phyloP scores from a whole-genome alignment of 495 filamentous ascomycete genomes.

The Lepidopterella palustris region DNA sequence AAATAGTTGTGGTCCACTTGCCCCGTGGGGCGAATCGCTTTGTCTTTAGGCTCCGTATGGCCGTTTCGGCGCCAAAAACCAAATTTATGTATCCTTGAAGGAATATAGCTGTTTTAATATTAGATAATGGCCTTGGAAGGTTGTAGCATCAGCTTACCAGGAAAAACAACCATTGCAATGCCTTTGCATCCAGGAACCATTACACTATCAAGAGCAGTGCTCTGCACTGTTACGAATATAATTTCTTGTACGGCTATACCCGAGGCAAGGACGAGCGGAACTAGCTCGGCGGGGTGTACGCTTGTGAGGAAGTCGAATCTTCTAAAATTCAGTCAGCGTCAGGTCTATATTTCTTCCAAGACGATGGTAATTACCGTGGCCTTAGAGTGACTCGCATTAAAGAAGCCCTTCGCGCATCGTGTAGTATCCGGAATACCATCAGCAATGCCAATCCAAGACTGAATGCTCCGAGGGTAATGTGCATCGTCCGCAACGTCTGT shows the following conservation, averaged over 20 bases:
- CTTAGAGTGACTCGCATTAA: constrained; percentile 12
- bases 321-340: constrained; percentile 12
- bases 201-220: constrained; percentile 24
- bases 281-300: constrained; percentile 28
- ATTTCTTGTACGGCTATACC: constrained; percentile 27
- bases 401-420: constrained; percentile 22
- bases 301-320: constrained; percentile 16
- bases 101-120: constrained; percentile 25
- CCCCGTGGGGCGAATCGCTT: constrained; percentile 27
- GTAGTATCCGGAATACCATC: constrained; percentile 24
- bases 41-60: constrained; percentile 14
- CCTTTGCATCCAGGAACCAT: constrained; percentile 21
- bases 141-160: constrained; percentile 11
- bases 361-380: constrained; percentile 17
- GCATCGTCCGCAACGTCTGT: constrained; percentile 27
- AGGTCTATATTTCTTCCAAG: not conserved
- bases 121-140: not conserved
- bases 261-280: constrained; percentile 29
- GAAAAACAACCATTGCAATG: constrained; percentile 25
- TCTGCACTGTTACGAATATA: constrained; percentile 29
- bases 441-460: constrained; percentile 23
- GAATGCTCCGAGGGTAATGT: constrained; percentile 27
- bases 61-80: constrained; percentile 28
- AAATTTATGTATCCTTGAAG: constrained; percentile 23
- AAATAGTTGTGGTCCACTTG: constrained; percentile 26